Percentiles rank a stretch among this genome's conserved stretches.
These are phyloP conservation scores for Odontarrhena argentea DNA, from an alignment of 345 rosid species.

Conservation along the genomic window DNA sequence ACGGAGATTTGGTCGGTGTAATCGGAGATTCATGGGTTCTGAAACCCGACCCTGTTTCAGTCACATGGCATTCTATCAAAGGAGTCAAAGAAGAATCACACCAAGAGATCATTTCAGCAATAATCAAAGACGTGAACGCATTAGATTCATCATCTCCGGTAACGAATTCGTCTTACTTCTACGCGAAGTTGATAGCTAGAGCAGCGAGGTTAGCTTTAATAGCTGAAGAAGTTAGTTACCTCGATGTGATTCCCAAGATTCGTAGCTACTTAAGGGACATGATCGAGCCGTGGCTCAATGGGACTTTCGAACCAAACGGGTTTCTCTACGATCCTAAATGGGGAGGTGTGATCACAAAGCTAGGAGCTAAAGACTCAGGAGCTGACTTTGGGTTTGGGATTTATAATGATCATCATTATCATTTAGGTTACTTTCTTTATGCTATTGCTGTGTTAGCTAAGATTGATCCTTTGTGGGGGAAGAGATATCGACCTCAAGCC, in stretches of 20 bases:
- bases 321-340: conserved; percentile 77
- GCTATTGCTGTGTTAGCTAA: conserved; percentile 86
- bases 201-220: conserved; percentile 90
- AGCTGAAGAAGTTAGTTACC: conserved; percentile 72
- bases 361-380: conserved; percentile 61
- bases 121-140: conserved; percentile 64
- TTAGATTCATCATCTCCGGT: conserved; percentile 52
- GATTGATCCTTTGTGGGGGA: conserved; percentile 85
- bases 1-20: conserved; percentile 87
- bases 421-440: conserved; percentile 86
- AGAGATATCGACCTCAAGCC: conserved; percentile 75
- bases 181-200: conserved; percentile 79
- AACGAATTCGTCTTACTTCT: conserved; percentile 70
- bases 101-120: conserved; percentile 65
- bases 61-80: conserved; percentile 86
- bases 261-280: conserved; percentile 67
- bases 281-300: conserved; percentile 88
- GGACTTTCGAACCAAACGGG: conserved; percentile 71
- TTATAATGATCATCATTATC: conserved; percentile 82
- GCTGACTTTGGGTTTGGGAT: conserved; percentile 89
- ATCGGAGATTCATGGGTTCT: conserved; percentile 84
- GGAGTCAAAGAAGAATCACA: conserved; percentile 57
- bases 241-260: conserved; percentile 67
- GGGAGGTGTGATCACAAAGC: conserved; percentile 86
- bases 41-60: conserved; percentile 58